Percentiles rank a stretch among this genome's conserved stretches.
phyloP scores from a whole-genome alignment of 768 basidiomycete genomes.

The Lactarius evosmus region DNA sequence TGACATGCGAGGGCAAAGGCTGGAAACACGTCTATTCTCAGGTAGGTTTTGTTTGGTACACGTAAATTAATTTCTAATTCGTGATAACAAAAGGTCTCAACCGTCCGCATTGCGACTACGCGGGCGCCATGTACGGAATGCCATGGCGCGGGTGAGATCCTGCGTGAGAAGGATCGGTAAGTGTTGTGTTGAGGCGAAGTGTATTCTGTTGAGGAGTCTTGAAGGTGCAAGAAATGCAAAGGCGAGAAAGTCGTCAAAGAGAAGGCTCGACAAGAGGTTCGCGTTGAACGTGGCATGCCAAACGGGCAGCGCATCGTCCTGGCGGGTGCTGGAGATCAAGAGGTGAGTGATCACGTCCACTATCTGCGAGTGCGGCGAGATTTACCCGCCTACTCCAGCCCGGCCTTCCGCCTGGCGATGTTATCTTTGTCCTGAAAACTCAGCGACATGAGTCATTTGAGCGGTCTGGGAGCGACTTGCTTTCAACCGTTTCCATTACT shows the following conservation, averaged over 20 bases:
- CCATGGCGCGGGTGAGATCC: constrained; percentile 60
- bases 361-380: neutral
- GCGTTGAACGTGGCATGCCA: constrained; percentile 82
- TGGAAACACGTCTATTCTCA: constrained; percentile 60
- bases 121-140: constrained; percentile 66
- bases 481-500: constrained; percentile 78
- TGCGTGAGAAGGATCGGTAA: constrained; percentile 83
- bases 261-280: constrained; percentile 85
- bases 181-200: constrained; percentile 24
- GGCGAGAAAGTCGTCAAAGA: constrained; percentile 80
- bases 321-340: constrained; percentile 88
- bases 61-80: neutral
- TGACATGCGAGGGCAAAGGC: constrained; percentile 80
- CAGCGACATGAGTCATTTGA: constrained; percentile 76
- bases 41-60: constrained; percentile 34
- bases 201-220: constrained; percentile 16
- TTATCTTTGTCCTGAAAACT: constrained; percentile 76
- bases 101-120: constrained; percentile 48
- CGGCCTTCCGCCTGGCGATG: constrained; percentile 82
- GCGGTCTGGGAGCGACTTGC: constrained; percentile 76
- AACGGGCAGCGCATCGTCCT: constrained; percentile 83
- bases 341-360: constrained; percentile 47
- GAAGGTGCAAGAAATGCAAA: constrained; percentile 94
- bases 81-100: constrained; percentile 39
- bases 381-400: constrained; percentile 49